Conservation (phyloP, 2,329 filamentous ascomycete genomes). For the Fusarium globosum region DNA sequence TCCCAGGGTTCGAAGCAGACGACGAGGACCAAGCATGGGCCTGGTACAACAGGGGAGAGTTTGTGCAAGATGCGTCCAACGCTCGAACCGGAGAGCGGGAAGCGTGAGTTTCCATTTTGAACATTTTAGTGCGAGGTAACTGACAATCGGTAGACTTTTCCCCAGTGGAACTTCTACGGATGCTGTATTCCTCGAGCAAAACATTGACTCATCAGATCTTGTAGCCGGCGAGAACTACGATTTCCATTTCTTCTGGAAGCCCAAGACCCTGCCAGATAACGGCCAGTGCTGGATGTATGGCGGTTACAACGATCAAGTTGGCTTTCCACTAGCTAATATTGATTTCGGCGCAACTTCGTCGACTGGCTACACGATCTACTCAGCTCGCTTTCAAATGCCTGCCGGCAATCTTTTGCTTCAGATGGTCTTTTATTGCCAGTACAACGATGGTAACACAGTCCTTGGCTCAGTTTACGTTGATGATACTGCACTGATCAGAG, state of each 20-base stretch:
- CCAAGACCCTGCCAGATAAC: not conserved
- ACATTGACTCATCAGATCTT: rapidly evolving
- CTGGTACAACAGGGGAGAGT: rapidly evolving
- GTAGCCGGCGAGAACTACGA: not conserved
- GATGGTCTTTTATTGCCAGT: not conserved
- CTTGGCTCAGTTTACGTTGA: conserved; percentile 1
- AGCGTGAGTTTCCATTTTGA: not conserved
- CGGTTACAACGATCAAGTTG: not conserved
- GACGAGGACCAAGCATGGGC: not conserved
- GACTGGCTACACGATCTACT: not conserved
- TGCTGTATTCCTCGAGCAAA: not conserved
- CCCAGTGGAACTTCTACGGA: rapidly evolving
- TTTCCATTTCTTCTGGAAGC: conserved; percentile 19
- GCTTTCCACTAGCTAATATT: too few species aligned
- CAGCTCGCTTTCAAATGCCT: not conserved
- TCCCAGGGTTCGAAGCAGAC: not conserved
- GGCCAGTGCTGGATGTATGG: not conserved
- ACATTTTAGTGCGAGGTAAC: not conserved
- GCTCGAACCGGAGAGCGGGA: conserved; percentile 3
- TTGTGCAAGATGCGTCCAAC: not conserved
- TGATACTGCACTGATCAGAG: conserved; percentile 1
- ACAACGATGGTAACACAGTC: not conserved
- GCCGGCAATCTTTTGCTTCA: rapidly evolving
- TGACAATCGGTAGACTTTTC: not conserved
- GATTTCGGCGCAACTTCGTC: not conserved